Evolutionary conservation across 192 early-diverging fungal species (phyloP), one percentile per base, ranked within the genome.

Genomic region (Geranomyces michiganensis): DNA sequence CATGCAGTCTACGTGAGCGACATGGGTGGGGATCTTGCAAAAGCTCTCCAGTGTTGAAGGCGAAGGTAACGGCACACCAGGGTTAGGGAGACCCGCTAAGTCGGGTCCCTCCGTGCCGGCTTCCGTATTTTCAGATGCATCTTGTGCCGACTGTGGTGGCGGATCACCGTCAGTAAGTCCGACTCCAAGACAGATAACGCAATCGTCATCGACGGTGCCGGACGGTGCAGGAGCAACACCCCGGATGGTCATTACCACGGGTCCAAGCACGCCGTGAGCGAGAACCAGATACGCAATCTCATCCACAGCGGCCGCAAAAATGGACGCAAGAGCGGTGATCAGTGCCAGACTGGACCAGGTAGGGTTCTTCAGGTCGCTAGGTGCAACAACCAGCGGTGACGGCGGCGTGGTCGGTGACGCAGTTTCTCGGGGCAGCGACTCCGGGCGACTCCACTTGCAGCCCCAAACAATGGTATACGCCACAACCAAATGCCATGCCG

Each of bases 1-100:
- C 68, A 70, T 70, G 68, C 68, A 70, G 10, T n/a, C 27, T 14
- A 70, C 55, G 46, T 70, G 68, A 0, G 68, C 53, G 31, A 70
- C 68, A 43, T 70, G 68, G 6, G 31, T 43, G 6, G 31, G 56
- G 44, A 70, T 62, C 30, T 58, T 59, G 58, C 68, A 70, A 60
- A 70, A 70, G 24, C 51, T 53, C 15, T 53, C 51, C 3, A 53
- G 51, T 17, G 51, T 6, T 26, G 51, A n/a, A 53, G 51, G 15
- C 17, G 51, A 26, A 3, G 15, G 3, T 15, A 24, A n/a, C n/a
- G 19, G 51, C 51, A 7, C 51, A 17, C 7, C 24, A 17, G 51
- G 4, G 51, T 15, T 17, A 15, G 3, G 4, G 19, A 26, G 6
- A n/a, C 7, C 7, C 17, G 19, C 51, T 7, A 17, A 4, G 17